Conservation (phyloP, 2,329 filamentous ascomycete species). For the Exutisphaerella laricina region DNA sequence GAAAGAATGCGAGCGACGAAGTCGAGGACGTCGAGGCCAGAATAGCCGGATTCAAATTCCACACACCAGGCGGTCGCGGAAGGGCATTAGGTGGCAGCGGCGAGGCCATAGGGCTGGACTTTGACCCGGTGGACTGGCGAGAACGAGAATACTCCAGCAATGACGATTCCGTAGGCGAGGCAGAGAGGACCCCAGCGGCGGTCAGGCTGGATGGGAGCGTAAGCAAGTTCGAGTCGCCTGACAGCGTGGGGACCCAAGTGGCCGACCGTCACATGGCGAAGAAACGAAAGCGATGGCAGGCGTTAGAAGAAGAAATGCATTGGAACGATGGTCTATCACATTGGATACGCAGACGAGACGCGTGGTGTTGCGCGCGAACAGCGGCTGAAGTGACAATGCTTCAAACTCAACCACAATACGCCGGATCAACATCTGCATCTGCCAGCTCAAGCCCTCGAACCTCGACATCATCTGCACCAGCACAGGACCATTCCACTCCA, state of each 20-base stretch:
- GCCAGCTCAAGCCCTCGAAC: slow-evolving; percentile 26
- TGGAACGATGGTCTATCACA: slow-evolving; percentile 82
- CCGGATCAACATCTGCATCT: slow-evolving; percentile 7
- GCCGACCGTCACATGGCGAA: slow-evolving; percentile 24
- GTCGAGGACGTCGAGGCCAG: slow-evolving; percentile 17
- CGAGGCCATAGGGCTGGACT: slow-evolving; percentile 24
- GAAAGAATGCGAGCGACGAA: slow-evolving; percentile 11
- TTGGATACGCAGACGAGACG: slow-evolving; percentile 70
- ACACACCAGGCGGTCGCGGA: slow-evolving; percentile 12
- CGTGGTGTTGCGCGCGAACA: slow-evolving; percentile 73
- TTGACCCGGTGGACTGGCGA: slow-evolving; percentile 38
- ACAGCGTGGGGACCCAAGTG: slow-evolving; percentile 39
- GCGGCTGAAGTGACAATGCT: slow-evolving; percentile 33
- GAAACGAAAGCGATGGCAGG: slow-evolving; percentile 35
- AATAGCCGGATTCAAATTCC: slow-evolving; percentile 30
- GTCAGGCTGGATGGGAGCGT: slow-evolving; percentile 21
- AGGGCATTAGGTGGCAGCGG: slow-evolving; percentile 1
- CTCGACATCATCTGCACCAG: slow-evolving; percentile 36
- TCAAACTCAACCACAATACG: background rate
- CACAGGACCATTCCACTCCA: slow-evolving; percentile 17
- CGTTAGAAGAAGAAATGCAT: slow-evolving; percentile 39
- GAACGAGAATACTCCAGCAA: slow-evolving; percentile 40
- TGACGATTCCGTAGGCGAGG: slow-evolving; percentile 25
- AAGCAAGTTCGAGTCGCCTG: slow-evolving; percentile 43
- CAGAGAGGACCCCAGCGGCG: slow-evolving; percentile 9